Base-by-base conservation (phyloP, 306 rosid genomes). In the Lagenaria siceraria region DNA sequence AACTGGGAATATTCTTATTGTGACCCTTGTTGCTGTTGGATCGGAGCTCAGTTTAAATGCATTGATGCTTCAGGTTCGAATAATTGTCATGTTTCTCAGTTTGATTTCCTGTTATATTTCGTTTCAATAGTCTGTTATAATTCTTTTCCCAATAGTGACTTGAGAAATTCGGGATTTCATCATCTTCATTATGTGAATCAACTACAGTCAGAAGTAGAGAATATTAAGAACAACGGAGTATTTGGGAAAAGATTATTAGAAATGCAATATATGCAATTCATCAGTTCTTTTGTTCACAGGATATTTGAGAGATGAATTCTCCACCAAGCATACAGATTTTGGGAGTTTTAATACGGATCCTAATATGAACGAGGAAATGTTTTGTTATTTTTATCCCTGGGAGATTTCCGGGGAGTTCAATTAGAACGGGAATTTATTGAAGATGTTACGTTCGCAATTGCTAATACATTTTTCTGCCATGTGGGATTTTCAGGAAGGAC, bases 11-110 rank as follows among this genome's bases (percentile, higher is more conserved):
- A 62, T 86, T 80, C 82, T 89, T 63, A 68, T 82, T 43, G 93
- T 92, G 29, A 92, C 97, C 56, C 97, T 95, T 73, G 97, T 89
- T 36, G 93, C 97, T 33, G 97, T 84, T 29, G 96, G 91, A 80
- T 81, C 96, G 74, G 99, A 95, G 83, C 87, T 89, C 83, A 92
- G 98, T 48, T 54, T 95, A 61, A 95, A 95, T 74, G 93, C 98
- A 40, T 88, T 96, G 78, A 89, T 95, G 86, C 92, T 95, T 78
- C 91, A 92, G 97, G 99, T 92, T 60, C 33, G 86, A 63, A 79
- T 81, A 40, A 7, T 46, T 56, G 5, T 64, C 35, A 10, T 70
- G 65, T 62, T 75, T 52, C 58, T 12, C 51, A 36, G 60, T 70
- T 81, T 55, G 51, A n/a, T 75, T 78, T 61, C 59, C 8, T 54